Conservation (phyloP, 495 filamentous ascomycete genomes). For the Aspergillus carlsbadensis region DNA sequence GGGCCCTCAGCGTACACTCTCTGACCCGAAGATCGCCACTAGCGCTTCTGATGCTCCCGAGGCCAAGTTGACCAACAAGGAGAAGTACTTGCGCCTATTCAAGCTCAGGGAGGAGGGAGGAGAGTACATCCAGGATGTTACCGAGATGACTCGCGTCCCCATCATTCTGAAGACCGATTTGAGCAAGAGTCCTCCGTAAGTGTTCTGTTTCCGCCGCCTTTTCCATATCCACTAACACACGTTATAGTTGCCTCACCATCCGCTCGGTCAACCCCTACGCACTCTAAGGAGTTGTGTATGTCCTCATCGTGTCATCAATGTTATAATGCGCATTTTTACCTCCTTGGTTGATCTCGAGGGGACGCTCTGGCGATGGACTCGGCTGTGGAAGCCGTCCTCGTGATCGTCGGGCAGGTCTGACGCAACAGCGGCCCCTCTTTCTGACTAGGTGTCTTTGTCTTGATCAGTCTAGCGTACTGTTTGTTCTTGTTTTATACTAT, state of each 20-base stretch:
- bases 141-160: slow-evolving; percentile 93
- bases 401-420: slow-evolving; percentile 19
- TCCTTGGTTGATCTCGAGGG: slow-evolving; percentile 9
- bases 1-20: slow-evolving; percentile 81
- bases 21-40: slow-evolving; percentile 85
- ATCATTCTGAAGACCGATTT: slow-evolving; percentile 98
- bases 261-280: slow-evolving; percentile 96
- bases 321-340: slow-evolving; percentile 18
- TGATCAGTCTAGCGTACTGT: slow-evolving; percentile 28
- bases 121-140: slow-evolving; percentile 96
- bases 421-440: slow-evolving; percentile 8
- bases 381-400: slow-evolving; percentile 29
- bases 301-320: slow-evolving; percentile 22
- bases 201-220: slow-evolving; percentile 25
- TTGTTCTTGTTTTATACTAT: slow-evolving; percentile 21
- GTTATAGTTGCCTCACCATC: slow-evolving; percentile 85
- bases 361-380: slow-evolving; percentile 21
- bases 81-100: slow-evolving; percentile 92
- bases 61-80: slow-evolving; percentile 82
- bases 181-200: slow-evolving; percentile 98
- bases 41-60: slow-evolving; percentile 68
- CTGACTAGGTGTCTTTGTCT: slow-evolving; percentile 18
- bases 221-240: slow-evolving; percentile 21
- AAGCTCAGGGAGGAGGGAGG: slow-evolving; percentile 87
- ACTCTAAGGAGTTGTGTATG: slow-evolving; percentile 50